phyloP scores from a whole-genome alignment of 768 basidiomycete genomes.

The Boletus rex-veris region DNA sequence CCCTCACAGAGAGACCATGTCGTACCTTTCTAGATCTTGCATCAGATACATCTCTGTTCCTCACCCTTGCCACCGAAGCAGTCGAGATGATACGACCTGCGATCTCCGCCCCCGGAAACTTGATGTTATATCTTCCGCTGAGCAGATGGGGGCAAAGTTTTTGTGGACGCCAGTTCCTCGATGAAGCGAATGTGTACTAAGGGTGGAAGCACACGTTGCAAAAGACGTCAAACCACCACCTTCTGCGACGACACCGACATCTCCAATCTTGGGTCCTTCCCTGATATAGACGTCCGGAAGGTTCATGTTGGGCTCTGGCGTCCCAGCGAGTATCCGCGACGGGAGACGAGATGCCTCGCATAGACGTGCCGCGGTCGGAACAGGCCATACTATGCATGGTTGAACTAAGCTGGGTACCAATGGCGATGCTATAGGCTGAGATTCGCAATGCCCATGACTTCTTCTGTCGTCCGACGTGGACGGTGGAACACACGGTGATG shows the following conservation, averaged over 20 bases:
- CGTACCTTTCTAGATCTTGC: too few species aligned
- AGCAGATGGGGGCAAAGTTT: conserved; percentile 23
- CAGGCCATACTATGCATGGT: too few species aligned
- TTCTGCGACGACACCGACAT: conserved; percentile 33
- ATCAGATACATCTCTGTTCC: too few species aligned
- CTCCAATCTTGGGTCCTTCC: conserved; percentile 33
- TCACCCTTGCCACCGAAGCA: conserved; percentile 7
- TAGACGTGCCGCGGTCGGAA: too few species aligned
- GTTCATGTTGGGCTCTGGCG: conserved; percentile 25
- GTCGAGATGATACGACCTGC: conserved; percentile 12
- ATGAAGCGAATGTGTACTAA: conserved; percentile 16
- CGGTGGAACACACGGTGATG: too few species aligned
- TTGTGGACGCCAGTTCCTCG: conserved; percentile 20
- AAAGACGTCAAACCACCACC: conserved; percentile 35
- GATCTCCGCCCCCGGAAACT: conserved; percentile 6
- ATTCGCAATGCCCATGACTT: too few species aligned
- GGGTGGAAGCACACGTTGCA: conserved; percentile 35
- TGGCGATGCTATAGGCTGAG: too few species aligned
- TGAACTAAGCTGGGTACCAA: too few species aligned
- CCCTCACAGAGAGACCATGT: too few species aligned
- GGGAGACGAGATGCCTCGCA: too few species aligned
- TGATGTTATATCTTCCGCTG: conserved; percentile 7
- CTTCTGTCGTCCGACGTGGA: too few species aligned
- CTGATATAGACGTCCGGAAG: conserved; percentile 23
- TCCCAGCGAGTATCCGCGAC: conserved; percentile 6